Base-by-base conservation (phyloP, 2,329 filamentous ascomycete species). In the Trematosphaeria pertusa region DNA sequence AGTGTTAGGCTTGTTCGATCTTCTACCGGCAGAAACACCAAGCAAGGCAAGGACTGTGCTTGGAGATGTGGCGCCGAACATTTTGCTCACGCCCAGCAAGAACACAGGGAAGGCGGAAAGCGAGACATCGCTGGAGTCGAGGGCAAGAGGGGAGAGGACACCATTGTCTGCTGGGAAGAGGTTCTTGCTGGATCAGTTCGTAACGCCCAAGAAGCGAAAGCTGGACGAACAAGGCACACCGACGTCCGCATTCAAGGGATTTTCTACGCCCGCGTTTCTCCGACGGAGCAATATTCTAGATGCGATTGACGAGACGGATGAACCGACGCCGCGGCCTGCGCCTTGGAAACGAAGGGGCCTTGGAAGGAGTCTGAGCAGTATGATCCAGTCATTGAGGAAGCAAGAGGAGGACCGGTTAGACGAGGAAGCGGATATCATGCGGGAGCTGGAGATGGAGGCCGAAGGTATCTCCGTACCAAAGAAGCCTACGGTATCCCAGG, bases 1-100 rank as follows among this genome's bases (percentile, higher is more conserved):
- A 15, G 86, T 91, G 1, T 77, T 94, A 2, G 88, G 89, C 4
- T 73, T 94, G 14, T 94, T 94, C 65, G 89, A 93, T 63, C 73
- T 88, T 9, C 73, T 91, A 6, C 80, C 82, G 1, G 79, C 80
- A 4, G 79, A 74, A 38, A 76, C 73, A 21, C 72, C 73, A 5
- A 73, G 66, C 44, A 72, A 67, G 59, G 48, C 50, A 34, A 59
- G 64, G 26, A 64, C 61, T 18, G 61, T 67, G 3, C 41, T 71
- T 12, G 54, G 56, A 5, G 59, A 68, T 14, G 60, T 70, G 4
- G 58, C 60, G 4, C 45, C 59, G 4, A 71, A 75, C 30, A 49
- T 70, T 22, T 54, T 68, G 48, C 58, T 68, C 52, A 78, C 73
- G 39, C 71, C 75, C 28, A 74, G 65, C 63, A 74, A 69, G 58